These are phyloP conservation scores for Cyclotella sp. DNA, from an alignment of 108 stramenopile genomes.

Conservation along the genomic window DNA sequence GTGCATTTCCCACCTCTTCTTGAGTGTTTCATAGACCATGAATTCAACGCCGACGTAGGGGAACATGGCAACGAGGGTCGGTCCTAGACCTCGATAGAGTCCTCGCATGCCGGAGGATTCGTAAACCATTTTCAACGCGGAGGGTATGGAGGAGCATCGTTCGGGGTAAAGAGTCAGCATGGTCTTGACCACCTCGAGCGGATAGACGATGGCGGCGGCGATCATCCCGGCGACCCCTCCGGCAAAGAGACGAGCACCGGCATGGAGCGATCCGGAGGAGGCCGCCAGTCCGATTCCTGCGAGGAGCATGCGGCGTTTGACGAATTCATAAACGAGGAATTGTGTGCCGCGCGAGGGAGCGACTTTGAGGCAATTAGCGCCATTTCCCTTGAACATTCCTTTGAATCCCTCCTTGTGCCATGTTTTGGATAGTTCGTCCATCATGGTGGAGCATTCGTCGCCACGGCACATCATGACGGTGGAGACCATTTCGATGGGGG, in stretches of 20 bases:
- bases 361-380: constrained; percentile 62
- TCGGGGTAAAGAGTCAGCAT: constrained; percentile 56
- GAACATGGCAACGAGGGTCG: constrained; percentile 59
- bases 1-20: constrained; percentile 31
- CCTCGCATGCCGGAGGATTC: constrained; percentile 28
- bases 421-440: constrained; percentile 31
- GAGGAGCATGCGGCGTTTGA: constrained; percentile 43
- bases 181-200: constrained; percentile 57
- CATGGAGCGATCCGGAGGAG: constrained; percentile 31
- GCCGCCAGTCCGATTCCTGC: constrained; percentile 35
- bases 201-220: constrained; percentile 54
- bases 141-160: constrained; percentile 35
- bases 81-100: constrained; percentile 52
- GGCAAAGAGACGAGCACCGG: constrained; percentile 41
- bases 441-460: constrained; percentile 39
- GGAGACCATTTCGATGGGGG: constrained; percentile 53
- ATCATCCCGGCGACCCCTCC: constrained; percentile 57
- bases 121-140: constrained; percentile 29
- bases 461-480: constrained; percentile 55
- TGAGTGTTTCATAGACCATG: constrained; percentile 57
- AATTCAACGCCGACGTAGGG: constrained; percentile 59
- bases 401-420: constrained; percentile 50
- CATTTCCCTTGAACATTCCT: constrained; percentile 59
- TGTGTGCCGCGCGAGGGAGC: constrained; percentile 53
- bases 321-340: constrained; percentile 52